phyloP scores from a whole-genome alignment of 106 monocot species.

The Agapanthus africanus region DNA sequence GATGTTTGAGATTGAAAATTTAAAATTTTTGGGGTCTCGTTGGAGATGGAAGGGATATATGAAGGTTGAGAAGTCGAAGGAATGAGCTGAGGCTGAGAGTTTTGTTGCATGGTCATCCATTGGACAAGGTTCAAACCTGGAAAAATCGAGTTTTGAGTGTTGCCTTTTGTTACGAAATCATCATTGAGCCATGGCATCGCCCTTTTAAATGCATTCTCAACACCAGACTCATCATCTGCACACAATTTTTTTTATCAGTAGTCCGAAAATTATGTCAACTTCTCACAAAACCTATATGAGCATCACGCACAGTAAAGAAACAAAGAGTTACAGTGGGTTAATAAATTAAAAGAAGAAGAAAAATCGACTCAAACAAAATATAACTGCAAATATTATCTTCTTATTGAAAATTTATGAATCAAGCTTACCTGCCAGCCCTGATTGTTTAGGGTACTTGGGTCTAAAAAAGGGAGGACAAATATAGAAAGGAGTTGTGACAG shows the following conservation, averaged over 20 bases:
- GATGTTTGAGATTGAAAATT: slow-evolving; percentile 48
- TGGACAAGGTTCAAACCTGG: slow-evolving; percentile 72
- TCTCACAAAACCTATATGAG: not conserved
- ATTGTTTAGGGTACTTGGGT: slow-evolving; percentile 50
- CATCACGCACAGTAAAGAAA: not conserved
- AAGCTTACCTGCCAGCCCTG: slow-evolving; percentile 57
- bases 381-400: too few relatives aligned
- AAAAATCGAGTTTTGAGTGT: slow-evolving; percentile 44
- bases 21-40: slow-evolving; percentile 40
- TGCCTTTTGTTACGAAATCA: slow-evolving; percentile 54
- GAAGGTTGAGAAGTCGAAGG: slow-evolving; percentile 37
- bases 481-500: slow-evolving; percentile 77
- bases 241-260: too few relatives aligned
- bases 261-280: not conserved
- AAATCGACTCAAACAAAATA: too few relatives aligned
- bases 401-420: too few relatives aligned
- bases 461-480: slow-evolving; percentile 80
- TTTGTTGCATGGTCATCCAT: slow-evolving; percentile 90
- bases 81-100: slow-evolving; percentile 34
- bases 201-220: slow-evolving; percentile 50
- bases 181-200: slow-evolving; percentile 80
- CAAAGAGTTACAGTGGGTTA: too few relatives aligned
- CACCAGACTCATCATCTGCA: slow-evolving; percentile 58
- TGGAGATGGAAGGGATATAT: slow-evolving; percentile 37
- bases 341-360: too few relatives aligned